Conservation (phyloP, 345 rosid genomes). For the Linum usitatissimum region DNA sequence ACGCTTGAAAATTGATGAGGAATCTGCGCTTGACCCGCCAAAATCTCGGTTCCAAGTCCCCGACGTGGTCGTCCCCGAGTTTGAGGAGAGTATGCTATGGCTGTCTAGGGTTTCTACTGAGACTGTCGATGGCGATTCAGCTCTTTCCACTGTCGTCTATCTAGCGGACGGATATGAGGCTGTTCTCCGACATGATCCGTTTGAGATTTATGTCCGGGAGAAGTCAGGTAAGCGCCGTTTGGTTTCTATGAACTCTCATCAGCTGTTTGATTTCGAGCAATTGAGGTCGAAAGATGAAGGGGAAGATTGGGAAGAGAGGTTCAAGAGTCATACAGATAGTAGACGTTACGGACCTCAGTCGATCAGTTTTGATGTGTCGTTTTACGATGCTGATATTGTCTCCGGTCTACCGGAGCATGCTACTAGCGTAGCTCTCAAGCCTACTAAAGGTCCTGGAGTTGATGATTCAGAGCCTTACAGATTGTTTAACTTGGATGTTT, state of each 20-base stretch:
- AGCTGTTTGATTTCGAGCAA: slow-evolving; percentile 86
- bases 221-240: slow-evolving; percentile 41
- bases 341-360: slow-evolving; percentile 93
- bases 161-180: slow-evolving; percentile 61
- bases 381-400: slow-evolving; percentile 73
- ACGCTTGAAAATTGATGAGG: slow-evolving; percentile 80
- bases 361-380: slow-evolving; percentile 86
- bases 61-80: slow-evolving; percentile 55
- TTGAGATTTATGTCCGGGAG: slow-evolving; percentile 68
- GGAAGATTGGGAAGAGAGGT: slow-evolving; percentile 89
- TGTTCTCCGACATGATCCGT: slow-evolving; percentile 78
- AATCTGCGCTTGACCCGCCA: slow-evolving; percentile 40
- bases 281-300: slow-evolving; percentile 53
- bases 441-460: slow-evolving; percentile 83
- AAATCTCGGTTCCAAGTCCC: slow-evolving; percentile 79
- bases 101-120: slow-evolving; percentile 40
- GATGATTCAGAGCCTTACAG: slow-evolving; percentile 86
- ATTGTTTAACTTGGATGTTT: slow-evolving; percentile 85
- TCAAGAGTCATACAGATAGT: slow-evolving; percentile 58
- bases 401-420: slow-evolving; percentile 94
- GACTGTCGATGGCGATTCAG: slow-evolving; percentile 39
- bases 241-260: slow-evolving; percentile 66
- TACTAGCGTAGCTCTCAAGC: slow-evolving; percentile 68
- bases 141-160: slow-evolving; percentile 48
- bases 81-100: slow-evolving; percentile 66